phyloP scores from a whole-genome alignment of 2,329 filamentous ascomycete genomes.

The Cytospora piceicola region DNA sequence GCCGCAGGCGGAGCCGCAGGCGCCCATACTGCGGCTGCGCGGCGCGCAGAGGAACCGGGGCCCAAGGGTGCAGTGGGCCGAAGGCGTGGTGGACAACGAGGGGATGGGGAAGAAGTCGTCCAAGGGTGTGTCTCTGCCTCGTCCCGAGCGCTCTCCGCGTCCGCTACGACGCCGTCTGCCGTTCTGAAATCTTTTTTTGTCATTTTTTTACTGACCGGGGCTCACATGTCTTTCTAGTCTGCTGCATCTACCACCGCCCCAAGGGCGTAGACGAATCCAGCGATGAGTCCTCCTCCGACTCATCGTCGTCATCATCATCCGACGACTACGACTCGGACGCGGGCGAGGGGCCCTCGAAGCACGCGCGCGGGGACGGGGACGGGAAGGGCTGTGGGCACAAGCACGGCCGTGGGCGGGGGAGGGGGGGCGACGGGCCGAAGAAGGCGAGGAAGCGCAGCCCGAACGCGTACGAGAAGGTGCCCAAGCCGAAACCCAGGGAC shows the following conservation, averaged over 20 bases:
- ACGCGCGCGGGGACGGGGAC: constrained; percentile 15
- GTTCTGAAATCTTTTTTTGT: too few species aligned
- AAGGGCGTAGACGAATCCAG: constrained; percentile 82
- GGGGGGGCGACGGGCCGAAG: constrained; percentile 7
- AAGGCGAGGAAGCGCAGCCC: constrained; percentile 29
- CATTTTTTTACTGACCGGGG: background rate
- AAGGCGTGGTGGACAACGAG: constrained; percentile 94
- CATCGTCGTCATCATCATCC: constrained; percentile 49
- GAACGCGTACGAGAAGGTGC: constrained; percentile 31
- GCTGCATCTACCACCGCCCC: constrained; percentile 95
- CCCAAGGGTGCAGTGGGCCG: constrained; percentile 85
- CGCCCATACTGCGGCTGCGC: constrained; percentile 54
- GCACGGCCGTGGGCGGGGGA: constrained; percentile 22
- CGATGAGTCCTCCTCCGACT: constrained; percentile 64
- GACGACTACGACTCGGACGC: constrained; percentile 27
- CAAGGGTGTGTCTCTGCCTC: constrained; percentile 74
- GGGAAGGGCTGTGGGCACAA: constrained; percentile 23
- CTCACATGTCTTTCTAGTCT: constrained; percentile 62
- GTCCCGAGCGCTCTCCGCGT: too few species aligned
- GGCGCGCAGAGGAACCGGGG: constrained; percentile 51
- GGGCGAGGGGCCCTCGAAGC: constrained; percentile 52
- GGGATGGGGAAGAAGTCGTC: constrained; percentile 91
- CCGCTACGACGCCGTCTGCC: too few species aligned
- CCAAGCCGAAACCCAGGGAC: constrained; percentile 29
- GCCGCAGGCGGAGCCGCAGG: constrained; percentile 36